Evolutionary conservation across 768 basidiomycete species (phyloP).

Genomic region (Boletales sp.): DNA sequence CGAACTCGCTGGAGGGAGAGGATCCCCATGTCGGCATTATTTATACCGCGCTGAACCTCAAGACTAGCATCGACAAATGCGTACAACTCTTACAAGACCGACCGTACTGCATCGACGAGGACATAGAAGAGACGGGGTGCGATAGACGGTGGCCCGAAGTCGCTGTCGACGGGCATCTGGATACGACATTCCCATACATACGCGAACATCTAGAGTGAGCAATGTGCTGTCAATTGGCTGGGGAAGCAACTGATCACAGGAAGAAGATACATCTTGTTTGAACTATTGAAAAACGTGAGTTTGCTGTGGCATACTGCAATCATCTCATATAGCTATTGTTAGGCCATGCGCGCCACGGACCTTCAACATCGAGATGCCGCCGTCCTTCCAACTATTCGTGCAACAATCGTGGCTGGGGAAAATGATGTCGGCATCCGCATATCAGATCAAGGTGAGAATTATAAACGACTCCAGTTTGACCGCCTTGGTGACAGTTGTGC

Average conservation of each 20-base stretch:
- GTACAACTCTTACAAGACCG: conserved; percentile 49
- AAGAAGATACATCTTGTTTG: conserved; percentile 81
- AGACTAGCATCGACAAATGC: conserved; percentile 69
- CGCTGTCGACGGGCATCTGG: conserved; percentile 66
- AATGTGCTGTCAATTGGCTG: neutral
- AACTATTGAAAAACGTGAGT: conserved; percentile 84
- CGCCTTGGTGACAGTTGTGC: conserved; percentile 7
- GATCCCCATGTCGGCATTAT: conserved; percentile 83
- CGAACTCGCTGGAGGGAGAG: conserved; percentile 31
- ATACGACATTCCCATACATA: conserved; percentile 77
- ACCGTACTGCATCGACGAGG: conserved; percentile 43
- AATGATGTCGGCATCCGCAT: conserved; percentile 78
- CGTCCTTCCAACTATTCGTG: conserved; percentile 59
- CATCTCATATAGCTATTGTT: neutral
- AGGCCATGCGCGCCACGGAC: conserved; percentile 74
- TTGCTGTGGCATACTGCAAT: neutral
- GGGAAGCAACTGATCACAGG: neutral
- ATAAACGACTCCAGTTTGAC: neutral
- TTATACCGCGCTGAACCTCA: conserved; percentile 68
- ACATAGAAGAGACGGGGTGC: conserved; percentile 22
- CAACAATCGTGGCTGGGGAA: conserved; percentile 72
- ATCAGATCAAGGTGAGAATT: conserved; percentile 75
- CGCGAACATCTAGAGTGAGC: conserved; percentile 81
- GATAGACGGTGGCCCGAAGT: conserved; percentile 57
- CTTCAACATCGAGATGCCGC: conserved; percentile 42